These are phyloP conservation scores for Rhynchospora tenuis DNA, from an alignment of 176 grass and related monocot species.

Conservation along the genomic window DNA sequence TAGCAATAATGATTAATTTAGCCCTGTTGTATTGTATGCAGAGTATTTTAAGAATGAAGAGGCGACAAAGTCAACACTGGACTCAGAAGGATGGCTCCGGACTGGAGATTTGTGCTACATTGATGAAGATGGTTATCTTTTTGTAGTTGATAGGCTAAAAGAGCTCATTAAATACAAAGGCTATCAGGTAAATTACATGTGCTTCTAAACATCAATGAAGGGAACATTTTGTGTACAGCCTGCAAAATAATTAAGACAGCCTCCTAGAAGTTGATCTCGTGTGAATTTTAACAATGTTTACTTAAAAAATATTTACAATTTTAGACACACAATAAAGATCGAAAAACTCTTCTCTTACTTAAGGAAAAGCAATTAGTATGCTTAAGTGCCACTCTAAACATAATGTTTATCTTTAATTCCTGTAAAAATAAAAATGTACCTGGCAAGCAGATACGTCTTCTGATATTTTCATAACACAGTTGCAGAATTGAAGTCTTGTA, in stretches of 20 bases:
- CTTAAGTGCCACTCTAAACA: background rate
- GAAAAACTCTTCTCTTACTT: background rate
- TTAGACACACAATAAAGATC: background rate
- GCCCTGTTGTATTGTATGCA: slow-evolving; percentile 3
- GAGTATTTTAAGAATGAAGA: slow-evolving; percentile 82
- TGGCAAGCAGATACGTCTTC: background rate
- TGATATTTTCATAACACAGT: background rate
- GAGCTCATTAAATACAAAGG: slow-evolving; percentile 99
- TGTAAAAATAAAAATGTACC: background rate
- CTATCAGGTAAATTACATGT: slow-evolving; percentile 52
- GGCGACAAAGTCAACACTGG: slow-evolving; percentile 59
- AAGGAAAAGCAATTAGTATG: background rate
- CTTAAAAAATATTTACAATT: background rate
- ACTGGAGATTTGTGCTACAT: slow-evolving; percentile 96
- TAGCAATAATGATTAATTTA: background rate
- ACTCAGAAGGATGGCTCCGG: slow-evolving; percentile 74
- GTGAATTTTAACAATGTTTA: background rate
- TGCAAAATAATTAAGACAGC: background rate
- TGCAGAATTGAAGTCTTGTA: background rate
- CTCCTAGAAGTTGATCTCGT: background rate
- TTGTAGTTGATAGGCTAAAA: slow-evolving; percentile 87
- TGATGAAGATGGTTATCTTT: slow-evolving; percentile 90
- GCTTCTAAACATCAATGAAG: background rate
- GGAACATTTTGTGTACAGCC: background rate
- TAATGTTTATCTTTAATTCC: background rate